Base-by-base conservation (phyloP, 2,329 filamentous ascomycete genomes). In the Diaporthe vexans region DNA sequence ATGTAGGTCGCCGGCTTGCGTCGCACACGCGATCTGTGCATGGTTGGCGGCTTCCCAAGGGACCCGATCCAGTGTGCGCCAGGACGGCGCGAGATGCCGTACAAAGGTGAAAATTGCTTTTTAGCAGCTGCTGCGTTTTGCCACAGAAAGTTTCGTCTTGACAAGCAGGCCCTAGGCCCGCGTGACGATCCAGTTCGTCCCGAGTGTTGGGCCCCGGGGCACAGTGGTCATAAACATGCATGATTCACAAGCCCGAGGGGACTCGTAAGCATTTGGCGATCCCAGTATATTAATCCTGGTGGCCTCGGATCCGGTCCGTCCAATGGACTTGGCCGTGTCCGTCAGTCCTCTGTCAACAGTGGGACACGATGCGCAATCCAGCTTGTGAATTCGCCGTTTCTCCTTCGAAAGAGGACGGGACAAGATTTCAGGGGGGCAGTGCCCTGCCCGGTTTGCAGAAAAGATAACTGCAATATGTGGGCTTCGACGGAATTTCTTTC, bases 401-500 rank as follows among this genome's bases (percentile, higher is more conserved):
- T n/a, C 61, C 26, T 67, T 51, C 21, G 46, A 51, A 8, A 40
- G 29, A 63, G 40, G n/a, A 21, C 48, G 11, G 19, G 63, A 5
- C 43, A 37, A 54, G 63, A 68, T 67, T 67, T 67, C 61, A 67
- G 61, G 46, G 46, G 63, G 46, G 33, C 63, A 37, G 48, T 68
- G 48, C 48, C 63, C 17, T 21, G 19, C 19, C 33, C 33, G 63
- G 48, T 9, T 67, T 40, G 33, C 21, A 35, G 24, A 52, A 29
- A 68, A 54, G n/a, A 40, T 19, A 19, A 21, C 21, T 48, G 1
- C n/a, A 26, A 52, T 40, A 37, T 54, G n/a, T 68, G 63, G 48
- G 48, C 33, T 37, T 8, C 63, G n/a, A 68, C 48, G 29, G 63
- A 21, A 68, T 40, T 26, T 54, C 29, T 68, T 54, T 19, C 63